Evolutionary conservation across 257 asterid species (phyloP).

Genomic region (Mitragyna speciosa): DNA sequence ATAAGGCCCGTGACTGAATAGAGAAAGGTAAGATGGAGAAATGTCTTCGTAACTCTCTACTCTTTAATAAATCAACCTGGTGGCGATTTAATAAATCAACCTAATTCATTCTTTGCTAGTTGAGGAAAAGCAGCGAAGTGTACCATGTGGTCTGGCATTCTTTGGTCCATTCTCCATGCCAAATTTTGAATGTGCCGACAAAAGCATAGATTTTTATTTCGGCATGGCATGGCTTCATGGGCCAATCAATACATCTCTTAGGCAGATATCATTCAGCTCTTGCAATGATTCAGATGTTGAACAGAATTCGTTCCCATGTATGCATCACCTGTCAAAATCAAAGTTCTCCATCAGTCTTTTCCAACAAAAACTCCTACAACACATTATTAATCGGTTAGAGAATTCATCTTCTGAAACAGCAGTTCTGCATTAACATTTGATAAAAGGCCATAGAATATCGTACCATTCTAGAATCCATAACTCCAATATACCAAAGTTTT

Average conservation of each 20-base stretch:
- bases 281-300: not conserved
- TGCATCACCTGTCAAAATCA: not conserved
- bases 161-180: not conserved
- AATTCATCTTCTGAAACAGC: not conserved
- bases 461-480: not conserved
- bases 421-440: not conserved
- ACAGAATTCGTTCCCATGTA: too few relatives aligned
- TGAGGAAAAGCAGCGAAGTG: not conserved
- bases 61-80: not conserved
- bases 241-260: not conserved
- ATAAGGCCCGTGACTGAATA: not conserved
- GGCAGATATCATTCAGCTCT: not conserved
- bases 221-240: not conserved
- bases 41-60: not conserved
- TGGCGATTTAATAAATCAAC: too few relatives aligned
- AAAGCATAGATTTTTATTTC: not conserved
- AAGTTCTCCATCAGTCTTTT: too few relatives aligned
- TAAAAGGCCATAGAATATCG: not conserved
- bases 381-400: too few relatives aligned
- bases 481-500: too few relatives aligned
- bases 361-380: not conserved
- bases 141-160: not conserved
- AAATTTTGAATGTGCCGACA: not conserved
- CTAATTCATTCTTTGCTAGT: not conserved
- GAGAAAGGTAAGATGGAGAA: not conserved